Evolutionary conservation across 257 asterid species (phyloP).

Genomic region (Oldenlandia corymbosa): DNA sequence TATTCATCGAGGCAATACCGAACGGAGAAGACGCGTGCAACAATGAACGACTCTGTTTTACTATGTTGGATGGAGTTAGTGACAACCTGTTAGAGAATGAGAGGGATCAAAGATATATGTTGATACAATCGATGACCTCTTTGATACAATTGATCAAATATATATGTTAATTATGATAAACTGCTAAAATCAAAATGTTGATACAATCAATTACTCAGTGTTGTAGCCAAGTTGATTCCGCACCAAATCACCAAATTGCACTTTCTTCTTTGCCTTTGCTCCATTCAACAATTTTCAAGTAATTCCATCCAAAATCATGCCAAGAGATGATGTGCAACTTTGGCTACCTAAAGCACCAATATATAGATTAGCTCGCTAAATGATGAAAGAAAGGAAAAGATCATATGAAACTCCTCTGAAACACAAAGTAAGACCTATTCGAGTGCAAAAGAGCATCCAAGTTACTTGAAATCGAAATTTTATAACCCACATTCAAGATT

Average conservation of each 20-base stretch:
- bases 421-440: background rate
- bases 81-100: too few relatives aligned
- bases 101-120: background rate
- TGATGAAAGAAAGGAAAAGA: background rate
- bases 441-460: background rate
- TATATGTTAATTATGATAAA: too few relatives aligned
- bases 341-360: background rate
- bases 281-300: background rate
- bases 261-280: background rate
- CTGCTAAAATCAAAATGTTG: too few relatives aligned
- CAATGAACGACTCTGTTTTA: too few relatives aligned
- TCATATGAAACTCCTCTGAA: background rate
- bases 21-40: too few relatives aligned
- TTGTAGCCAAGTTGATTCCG: background rate
- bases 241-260: background rate
- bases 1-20: too few relatives aligned
- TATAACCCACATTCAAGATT: background rate
- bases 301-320: too few relatives aligned
- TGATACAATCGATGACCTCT: too few relatives aligned
- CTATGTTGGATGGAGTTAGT: too few relatives aligned
- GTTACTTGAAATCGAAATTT: background rate
- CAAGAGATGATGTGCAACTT: too few relatives aligned
- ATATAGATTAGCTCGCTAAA: background rate
- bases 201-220: too few relatives aligned
- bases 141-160: too few relatives aligned